A percentile compares a stretch with the other conserved stretches of the same genome.
Evolutionary conservation across 352 stramenopile genomes (phyloP).

Genomic region (Saprolegnia parasitica): DNA sequence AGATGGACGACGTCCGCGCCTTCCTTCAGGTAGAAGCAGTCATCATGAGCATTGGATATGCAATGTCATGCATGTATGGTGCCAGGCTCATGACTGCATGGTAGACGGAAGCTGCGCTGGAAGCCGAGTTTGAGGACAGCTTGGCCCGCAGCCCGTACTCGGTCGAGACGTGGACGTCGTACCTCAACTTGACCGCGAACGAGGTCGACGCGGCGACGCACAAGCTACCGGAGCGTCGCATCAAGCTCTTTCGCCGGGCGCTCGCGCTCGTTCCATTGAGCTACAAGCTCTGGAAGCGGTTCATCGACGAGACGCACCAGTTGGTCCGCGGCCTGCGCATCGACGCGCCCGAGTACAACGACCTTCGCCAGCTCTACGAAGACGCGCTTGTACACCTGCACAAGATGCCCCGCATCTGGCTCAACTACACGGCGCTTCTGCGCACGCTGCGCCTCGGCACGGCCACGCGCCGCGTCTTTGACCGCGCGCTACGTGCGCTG

Average conservation of each 20-base stretch:
- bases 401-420: slow-evolving; percentile 97
- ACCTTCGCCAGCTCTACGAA: slow-evolving; percentile 73
- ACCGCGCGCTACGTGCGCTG: slow-evolving; percentile 93
- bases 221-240: slow-evolving; percentile 32
- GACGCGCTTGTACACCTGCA: slow-evolving; percentile 86
- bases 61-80: background rate
- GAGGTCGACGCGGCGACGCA: slow-evolving; percentile 30
- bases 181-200: slow-evolving; percentile 37
- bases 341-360: slow-evolving; percentile 41
- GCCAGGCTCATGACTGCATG: background rate
- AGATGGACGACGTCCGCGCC: slow-evolving; percentile 24
- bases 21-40: slow-evolving; percentile 6
- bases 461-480: slow-evolving; percentile 83
- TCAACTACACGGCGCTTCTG: slow-evolving; percentile 83
- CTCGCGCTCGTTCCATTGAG: slow-evolving; percentile 80
- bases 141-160: slow-evolving; percentile 76
- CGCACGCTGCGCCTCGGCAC: slow-evolving; percentile 75
- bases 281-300: slow-evolving; percentile 95
- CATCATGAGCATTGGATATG: background rate
- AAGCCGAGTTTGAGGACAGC: slow-evolving; percentile 76
- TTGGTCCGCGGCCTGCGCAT: slow-evolving; percentile 57
- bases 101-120: slow-evolving; percentile 19
- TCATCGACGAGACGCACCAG: slow-evolving; percentile 69
- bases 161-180: slow-evolving; percentile 78
- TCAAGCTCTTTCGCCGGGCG: slow-evolving; percentile 82